A percentile compares a stretch with the other conserved stretches of the same genome.
Conservation (phyloP, 2,329 filamentous ascomycete genomes). For the Alternaria ethzedia region DNA sequence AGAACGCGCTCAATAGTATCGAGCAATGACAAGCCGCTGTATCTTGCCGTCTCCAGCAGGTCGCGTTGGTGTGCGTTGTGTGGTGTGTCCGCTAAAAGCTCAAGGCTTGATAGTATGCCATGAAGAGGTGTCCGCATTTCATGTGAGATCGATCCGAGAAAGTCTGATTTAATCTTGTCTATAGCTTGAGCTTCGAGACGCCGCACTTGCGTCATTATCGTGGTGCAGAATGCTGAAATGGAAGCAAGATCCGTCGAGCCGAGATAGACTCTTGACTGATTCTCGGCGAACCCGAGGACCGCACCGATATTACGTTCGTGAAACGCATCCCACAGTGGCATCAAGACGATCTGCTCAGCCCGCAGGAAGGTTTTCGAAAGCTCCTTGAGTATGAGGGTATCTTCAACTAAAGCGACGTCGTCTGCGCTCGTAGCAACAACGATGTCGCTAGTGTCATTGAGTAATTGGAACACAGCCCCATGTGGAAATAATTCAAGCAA, state of each 20-base stretch:
- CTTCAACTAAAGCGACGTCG: not conserved
- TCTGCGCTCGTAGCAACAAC: conserved; percentile 6
- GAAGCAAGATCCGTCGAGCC: conserved; percentile 9
- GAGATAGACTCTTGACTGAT: conserved; percentile 7
- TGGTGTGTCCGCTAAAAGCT: conserved; percentile 6
- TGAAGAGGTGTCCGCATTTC: conserved; percentile 13
- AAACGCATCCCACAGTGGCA: conserved; percentile 12
- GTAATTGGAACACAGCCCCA: conserved; percentile 3
- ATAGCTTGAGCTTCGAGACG: conserved; percentile 12
- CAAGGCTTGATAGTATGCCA: conserved; percentile 6
- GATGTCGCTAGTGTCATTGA: not conserved
- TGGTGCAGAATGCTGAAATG: conserved; percentile 11
- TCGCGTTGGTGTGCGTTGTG: conserved; percentile 6
- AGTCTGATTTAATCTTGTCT: conserved; percentile 12
- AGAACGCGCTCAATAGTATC: conserved; percentile 11
- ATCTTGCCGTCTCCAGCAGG: conserved; percentile 5
- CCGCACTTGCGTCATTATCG: conserved; percentile 12
- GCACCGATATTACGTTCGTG: conserved; percentile 10
- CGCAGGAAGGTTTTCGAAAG: not conserved
- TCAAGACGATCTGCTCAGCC: conserved; percentile 4
- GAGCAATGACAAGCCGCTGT: conserved; percentile 7
- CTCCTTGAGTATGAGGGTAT: not conserved
- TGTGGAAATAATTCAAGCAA: conserved; percentile 4
- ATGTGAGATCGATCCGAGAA: conserved; percentile 10
- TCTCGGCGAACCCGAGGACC: conserved; percentile 8